Evolutionary conservation across 345 rosid genomes (phyloP), one percentile per base, ranked within the genome.

Genomic region (Salix suchowensis): DNA sequence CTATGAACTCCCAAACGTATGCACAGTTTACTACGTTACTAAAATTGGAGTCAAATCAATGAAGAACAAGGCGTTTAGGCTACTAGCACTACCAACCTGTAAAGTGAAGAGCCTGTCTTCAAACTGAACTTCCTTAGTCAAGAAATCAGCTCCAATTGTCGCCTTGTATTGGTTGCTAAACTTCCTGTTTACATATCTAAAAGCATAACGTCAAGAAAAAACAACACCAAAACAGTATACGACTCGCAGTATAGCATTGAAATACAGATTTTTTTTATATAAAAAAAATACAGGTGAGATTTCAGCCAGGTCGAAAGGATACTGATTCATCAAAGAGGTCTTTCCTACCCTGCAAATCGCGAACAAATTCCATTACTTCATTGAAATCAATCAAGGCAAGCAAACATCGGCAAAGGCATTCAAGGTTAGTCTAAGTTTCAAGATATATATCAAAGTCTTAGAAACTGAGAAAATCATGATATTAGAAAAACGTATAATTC

Each of bases 241-340:
- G 9, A 9, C 19, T 67, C 60, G 21, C 65, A 40, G 24, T 60
- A 18, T 28, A 26, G 19, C 10, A 34, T 5, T 26, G 73, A 30
- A 69, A 58, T 12, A 23, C 32, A 71, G 30, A 40, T 21, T 12
- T 26, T 23, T 39, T 55, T 3, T 10, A 40, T 40, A 2, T 34
- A 52, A 24, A n/a, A 50, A 34, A 66, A 14, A 32, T n/a, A 71
- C 12, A 21, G 12, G 7, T 60, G 48, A 55, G 13, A 66, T 36
- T 26, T 26, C 36, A 40, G 42, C 42, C 28, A 48, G 23, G 39
- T 36, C 55, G 6, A 28, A 72, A 72, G 81, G 81, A 78, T 79
- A 79, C 82, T 79, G 82, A 79, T 79, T 79, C 82, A 79, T 79
- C 82, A 79, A 74, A 24, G 82, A 79, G 44, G 82, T 79, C 66